These are phyloP conservation scores for Dactylellina leptospora DNA, from an alignment of 2,329 filamentous ascomycete species.

Conservation along the genomic window DNA sequence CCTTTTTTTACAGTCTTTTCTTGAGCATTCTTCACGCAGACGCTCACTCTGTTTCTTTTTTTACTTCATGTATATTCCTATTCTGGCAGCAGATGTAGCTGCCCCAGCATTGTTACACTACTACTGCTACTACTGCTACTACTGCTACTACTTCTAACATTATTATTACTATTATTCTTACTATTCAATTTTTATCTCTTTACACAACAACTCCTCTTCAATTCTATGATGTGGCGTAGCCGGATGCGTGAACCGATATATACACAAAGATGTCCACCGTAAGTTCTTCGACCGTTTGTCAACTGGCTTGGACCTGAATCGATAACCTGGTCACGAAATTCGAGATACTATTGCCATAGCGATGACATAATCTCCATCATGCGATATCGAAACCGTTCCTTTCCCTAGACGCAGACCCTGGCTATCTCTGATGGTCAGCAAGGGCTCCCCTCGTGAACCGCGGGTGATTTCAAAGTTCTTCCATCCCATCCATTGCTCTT, in stretches of 20 bases:
- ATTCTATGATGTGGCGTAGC: background rate
- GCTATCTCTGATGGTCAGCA: constrained; percentile 23
- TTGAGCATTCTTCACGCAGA: constrained; percentile 25
- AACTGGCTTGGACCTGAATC: too few species aligned
- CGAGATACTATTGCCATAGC: constrained; percentile 55
- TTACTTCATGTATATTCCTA: constrained; percentile 51
- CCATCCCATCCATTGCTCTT: constrained; percentile 52
- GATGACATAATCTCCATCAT: constrained; percentile 57
- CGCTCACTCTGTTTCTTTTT: constrained; percentile 5
- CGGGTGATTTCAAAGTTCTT: constrained; percentile 53
- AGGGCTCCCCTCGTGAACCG: constrained; percentile 23
- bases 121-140: too few species aligned
- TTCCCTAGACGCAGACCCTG: constrained; percentile 20
- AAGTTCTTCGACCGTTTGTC: too few species aligned
- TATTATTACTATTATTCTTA: constrained; percentile 20
- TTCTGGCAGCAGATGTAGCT: too few species aligned
- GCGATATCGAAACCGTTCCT: constrained; percentile 56
- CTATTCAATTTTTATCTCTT: background rate
- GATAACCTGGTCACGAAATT: constrained; percentile 3
- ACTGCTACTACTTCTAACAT: background rate
- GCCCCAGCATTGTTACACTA: too few species aligned
- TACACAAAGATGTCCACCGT: too few species aligned
- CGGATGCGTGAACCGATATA: too few species aligned
- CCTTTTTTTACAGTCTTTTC: constrained; percentile 16
- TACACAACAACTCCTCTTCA: background rate